Evolutionary conservation across 192 early-diverging fungal genomes (phyloP).

Genomic region (Tieghemiomyces parasiticus): DNA sequence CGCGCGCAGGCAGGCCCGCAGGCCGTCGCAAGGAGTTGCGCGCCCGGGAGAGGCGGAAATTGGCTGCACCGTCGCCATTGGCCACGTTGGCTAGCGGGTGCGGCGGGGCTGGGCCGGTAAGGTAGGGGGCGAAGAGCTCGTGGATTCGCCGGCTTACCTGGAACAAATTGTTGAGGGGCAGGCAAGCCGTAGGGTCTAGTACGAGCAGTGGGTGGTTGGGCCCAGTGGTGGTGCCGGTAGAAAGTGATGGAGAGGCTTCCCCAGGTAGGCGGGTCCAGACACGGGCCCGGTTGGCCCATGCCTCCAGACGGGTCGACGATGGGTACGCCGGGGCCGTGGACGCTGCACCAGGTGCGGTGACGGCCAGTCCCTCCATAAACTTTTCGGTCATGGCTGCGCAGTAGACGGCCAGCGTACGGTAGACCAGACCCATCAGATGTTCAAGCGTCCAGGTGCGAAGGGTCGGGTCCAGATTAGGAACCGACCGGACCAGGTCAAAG

Average conservation of each 20-base stretch:
- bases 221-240: background rate
- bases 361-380: background rate
- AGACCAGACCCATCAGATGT: background rate
- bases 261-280: too few species aligned
- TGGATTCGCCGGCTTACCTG: background rate
- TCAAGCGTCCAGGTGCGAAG: background rate
- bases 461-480: background rate
- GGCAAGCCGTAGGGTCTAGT: background rate
- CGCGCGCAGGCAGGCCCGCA: too few species aligned
- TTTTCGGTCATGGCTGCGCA: background rate
- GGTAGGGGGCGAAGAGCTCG: background rate
- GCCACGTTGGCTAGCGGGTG: background rate
- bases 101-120: background rate
- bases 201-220: background rate
- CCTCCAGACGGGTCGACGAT: background rate
- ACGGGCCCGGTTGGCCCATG: background rate
- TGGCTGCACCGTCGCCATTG: background rate
- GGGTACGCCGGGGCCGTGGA: background rate
- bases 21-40: too few species aligned
- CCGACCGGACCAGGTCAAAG: conserved; percentile 1
- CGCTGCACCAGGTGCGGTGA: background rate
- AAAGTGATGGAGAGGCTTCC: background rate
- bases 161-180: background rate
- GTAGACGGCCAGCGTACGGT: background rate
- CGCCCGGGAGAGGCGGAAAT: background rate